These are phyloP conservation scores for Yamadazyma akitaensis DNA, from an alignment of 805 yeast genomes.

Conservation along the genomic window DNA sequence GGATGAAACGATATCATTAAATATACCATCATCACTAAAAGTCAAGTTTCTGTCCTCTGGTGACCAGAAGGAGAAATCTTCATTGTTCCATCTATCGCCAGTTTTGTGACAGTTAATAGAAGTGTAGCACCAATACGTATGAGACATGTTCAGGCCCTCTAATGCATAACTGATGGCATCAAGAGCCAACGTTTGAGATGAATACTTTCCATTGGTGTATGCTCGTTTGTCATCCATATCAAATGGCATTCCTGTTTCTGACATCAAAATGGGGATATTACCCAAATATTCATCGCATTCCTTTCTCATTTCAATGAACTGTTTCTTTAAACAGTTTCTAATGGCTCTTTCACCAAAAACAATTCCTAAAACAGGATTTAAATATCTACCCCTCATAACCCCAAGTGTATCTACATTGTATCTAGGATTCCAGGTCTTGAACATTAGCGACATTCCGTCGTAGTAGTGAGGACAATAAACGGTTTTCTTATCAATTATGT, in stretches of 20 bases:
- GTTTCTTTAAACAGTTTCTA: constrained; percentile 65
- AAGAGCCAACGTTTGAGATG: constrained; percentile 73
- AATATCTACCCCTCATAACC: constrained; percentile 72
- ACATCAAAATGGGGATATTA: constrained; percentile 68
- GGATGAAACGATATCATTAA: constrained; percentile 10
- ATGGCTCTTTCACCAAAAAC: constrained; percentile 82
- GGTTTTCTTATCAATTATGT: constrained; percentile 58
- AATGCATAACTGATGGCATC: constrained; percentile 80
- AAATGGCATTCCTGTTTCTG: constrained; percentile 97
- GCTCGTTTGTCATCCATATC: constrained; percentile 86
- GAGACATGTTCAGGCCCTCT: constrained; percentile 69
- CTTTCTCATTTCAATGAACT: constrained; percentile 58
- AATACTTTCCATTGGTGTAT: constrained; percentile 61
- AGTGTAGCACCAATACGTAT: constrained; percentile 85
- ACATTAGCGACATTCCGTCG: constrained; percentile 92
- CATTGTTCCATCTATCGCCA: constrained; percentile 95
- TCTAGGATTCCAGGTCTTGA: constrained; percentile 78
- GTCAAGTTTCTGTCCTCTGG: constrained; percentile 48
- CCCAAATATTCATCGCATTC: constrained; percentile 71
- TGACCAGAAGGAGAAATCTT: constrained; percentile 88
- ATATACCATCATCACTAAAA: constrained; percentile 14
- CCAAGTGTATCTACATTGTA: constrained; percentile 91
- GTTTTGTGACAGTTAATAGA: constrained; percentile 68
- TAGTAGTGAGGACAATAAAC: constrained; percentile 87
- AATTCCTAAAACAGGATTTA: constrained; percentile 67